A percentile compares a stretch with the other conserved stretches of the same genome.
phyloP scores from a whole-genome alignment of 139 green algal genomes.

The Auxenochlorella protothecoides region DNA sequence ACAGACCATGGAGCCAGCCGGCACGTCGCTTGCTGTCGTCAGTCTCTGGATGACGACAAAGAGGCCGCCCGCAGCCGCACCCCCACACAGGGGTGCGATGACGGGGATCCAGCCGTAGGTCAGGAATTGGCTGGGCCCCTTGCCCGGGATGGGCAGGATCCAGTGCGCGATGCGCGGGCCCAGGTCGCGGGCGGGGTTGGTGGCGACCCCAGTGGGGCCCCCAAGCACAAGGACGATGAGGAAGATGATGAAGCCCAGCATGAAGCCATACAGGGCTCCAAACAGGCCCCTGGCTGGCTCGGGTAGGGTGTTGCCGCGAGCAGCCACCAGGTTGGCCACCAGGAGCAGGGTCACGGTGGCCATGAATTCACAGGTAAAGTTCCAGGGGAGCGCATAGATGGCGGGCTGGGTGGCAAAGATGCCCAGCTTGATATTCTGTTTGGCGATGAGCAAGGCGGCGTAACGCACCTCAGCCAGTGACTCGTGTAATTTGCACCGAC shows the following conservation, averaged over 20 bases:
- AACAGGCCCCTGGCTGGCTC: not conserved
- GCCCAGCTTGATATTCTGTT: slow-evolving; percentile 55
- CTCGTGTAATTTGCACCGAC: too few relatives aligned
- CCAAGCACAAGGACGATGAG: slow-evolving; percentile 19
- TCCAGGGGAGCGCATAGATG: slow-evolving; percentile 25
- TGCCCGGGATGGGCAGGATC: slow-evolving; percentile 33
- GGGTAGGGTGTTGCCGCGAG: slow-evolving; percentile 2
- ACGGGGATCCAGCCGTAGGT: slow-evolving; percentile 39
- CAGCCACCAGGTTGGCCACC: slow-evolving; percentile 13
- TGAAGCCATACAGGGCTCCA: too few relatives aligned
- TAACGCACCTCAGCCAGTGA: too few relatives aligned
- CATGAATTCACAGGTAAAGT: slow-evolving; percentile 23
- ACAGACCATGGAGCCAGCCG: too few relatives aligned
- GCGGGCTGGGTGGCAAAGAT: slow-evolving; percentile 55
- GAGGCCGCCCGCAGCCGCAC: slow-evolving; percentile 21
- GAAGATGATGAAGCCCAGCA: slow-evolving; percentile 24
- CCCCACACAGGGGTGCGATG: slow-evolving; percentile 36
- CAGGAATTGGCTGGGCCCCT: slow-evolving; percentile 24
- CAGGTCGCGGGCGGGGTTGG: slow-evolving; percentile 34
- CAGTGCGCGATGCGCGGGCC: slow-evolving; percentile 27
- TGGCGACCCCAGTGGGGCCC: slow-evolving; percentile 25
- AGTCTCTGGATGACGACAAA: slow-evolving; percentile 27
- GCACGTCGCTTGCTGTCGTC: slow-evolving; percentile 12
- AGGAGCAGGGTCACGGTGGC: slow-evolving; percentile 15
- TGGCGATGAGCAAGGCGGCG: slow-evolving; percentile 21